Conservation (phyloP, 228 moss, liverwort and hornwort species). For the Sphagnum fallax region DNA sequence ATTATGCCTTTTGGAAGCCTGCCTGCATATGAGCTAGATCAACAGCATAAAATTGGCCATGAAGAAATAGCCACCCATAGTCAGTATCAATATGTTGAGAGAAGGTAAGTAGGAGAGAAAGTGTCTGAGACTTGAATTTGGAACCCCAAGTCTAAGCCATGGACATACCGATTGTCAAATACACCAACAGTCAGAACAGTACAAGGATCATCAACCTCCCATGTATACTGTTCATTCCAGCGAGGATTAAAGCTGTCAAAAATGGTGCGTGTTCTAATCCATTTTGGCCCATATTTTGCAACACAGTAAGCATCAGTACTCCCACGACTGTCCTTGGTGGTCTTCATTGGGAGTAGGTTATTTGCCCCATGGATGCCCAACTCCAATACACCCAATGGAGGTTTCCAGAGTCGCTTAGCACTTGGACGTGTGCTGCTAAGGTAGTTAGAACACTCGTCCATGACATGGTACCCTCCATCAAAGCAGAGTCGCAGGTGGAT, state of each 20-base stretch:
- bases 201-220: constrained; percentile 92
- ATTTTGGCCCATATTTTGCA: constrained; percentile 82
- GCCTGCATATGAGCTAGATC: no score
- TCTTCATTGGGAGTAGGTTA: constrained; percentile 76
- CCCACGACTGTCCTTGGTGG: constrained; percentile 38
- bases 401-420: constrained; percentile 70
- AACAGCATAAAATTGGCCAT: no score
- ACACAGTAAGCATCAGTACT: constrained; percentile 72
- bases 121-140: no score
- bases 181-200: constrained; percentile 88
- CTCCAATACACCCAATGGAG: constrained; percentile 72
- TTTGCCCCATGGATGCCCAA: constrained; percentile 80
- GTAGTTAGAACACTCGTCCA: constrained; percentile 79
- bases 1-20: no score
- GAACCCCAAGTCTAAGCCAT: not conserved
- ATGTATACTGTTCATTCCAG: constrained; percentile 97
- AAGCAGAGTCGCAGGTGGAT: constrained; percentile 78
- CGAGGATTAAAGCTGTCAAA: constrained; percentile 73
- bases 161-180: constrained; percentile 73
- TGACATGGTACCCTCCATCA: constrained; percentile 92
- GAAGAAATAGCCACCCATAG: no score
- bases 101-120: no score
- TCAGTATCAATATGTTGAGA: no score
- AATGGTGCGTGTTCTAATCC: constrained; percentile 85
- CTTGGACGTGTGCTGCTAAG: constrained; percentile 77